Percentiles rank a stretch among this genome's conserved stretches.
These are phyloP conservation scores for Cadophora luteo-olivacea DNA, from an alignment of 2,329 filamentous ascomycete genomes.

Conservation along the genomic window DNA sequence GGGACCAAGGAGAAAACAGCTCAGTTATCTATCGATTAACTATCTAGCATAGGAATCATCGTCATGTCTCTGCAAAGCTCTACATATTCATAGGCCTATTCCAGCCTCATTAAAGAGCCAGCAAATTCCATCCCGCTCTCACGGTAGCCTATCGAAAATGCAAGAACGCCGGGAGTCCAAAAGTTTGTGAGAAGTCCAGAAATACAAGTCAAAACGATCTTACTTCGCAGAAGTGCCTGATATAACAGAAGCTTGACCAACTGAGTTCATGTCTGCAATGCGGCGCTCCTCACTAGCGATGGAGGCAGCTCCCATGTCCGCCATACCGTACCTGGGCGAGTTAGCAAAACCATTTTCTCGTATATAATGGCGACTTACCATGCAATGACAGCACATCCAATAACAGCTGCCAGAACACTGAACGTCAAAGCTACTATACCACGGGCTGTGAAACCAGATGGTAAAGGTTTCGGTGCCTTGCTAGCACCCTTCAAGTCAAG, in stretches of 20 bases:
- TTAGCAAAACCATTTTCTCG: background rate
- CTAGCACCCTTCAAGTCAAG: slow-evolving; percentile 65
- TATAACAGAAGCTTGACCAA: slow-evolving; percentile 1
- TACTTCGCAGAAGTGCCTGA: background rate
- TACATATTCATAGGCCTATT: background rate
- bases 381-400: slow-evolving; percentile 40
- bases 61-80: slow-evolving; percentile 8
- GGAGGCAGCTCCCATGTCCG: slow-evolving; percentile 43
- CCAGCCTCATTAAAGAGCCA: background rate
- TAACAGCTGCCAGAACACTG: slow-evolving; percentile 40
- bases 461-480: slow-evolving; percentile 36
- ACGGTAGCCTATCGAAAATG: background rate
- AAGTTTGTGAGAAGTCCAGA: background rate
- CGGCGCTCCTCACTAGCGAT: slow-evolving; percentile 35
- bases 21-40: background rate
- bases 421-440: slow-evolving; percentile 44
- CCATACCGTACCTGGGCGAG: slow-evolving; percentile 40
- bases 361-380: slow-evolving; percentile 33
- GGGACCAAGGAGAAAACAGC: background rate
- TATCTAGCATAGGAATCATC: background rate
- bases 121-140: background rate
- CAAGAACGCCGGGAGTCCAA: background rate
- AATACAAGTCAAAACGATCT: background rate
- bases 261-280: slow-evolving; percentile 25
- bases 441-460: slow-evolving; percentile 41